These are phyloP conservation scores for Lentinula aciculospora DNA, from an alignment of 768 basidiomycete species.

Conservation along the genomic window DNA sequence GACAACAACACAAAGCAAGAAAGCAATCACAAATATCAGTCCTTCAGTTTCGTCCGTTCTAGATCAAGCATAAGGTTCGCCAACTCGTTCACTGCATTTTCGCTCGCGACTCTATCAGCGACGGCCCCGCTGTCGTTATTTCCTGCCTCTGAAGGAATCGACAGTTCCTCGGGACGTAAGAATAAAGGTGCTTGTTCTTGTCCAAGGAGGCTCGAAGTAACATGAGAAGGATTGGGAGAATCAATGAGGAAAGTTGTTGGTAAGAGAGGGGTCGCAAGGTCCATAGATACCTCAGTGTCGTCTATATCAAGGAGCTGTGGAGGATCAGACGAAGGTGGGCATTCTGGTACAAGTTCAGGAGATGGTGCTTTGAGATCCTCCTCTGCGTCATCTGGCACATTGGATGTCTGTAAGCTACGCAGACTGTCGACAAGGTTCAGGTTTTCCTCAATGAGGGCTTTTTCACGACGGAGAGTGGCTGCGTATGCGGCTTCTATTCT, in stretches of 20 bases:
- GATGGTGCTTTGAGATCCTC: neutral
- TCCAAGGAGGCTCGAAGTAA: neutral
- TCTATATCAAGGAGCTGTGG: slow-evolving; percentile 24
- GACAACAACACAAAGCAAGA: neutral
- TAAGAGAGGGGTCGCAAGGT: slow-evolving; percentile 44
- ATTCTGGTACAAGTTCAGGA: slow-evolving; percentile 5
- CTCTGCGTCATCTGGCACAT: slow-evolving; percentile 2
- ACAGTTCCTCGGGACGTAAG: neutral
- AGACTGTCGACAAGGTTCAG: slow-evolving; percentile 8
- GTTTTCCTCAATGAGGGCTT: slow-evolving; percentile 26
- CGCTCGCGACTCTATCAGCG: no score
- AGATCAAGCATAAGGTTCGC: neutral
- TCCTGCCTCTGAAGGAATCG: neutral
- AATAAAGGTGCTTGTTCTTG: neutral
- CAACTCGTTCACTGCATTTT: neutral
- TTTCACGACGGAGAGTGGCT: slow-evolving; percentile 24
- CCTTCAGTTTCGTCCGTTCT: neutral
- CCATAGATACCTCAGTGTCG: slow-evolving; percentile 42
- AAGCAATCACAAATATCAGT: neutral
- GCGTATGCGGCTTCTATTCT: slow-evolving; percentile 13
- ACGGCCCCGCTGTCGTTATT: no score
- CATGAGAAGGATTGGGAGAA: neutral
- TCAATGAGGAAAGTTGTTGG: slow-evolving; percentile 22
- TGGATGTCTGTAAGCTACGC: neutral
- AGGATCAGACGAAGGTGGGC: neutral